phyloP scores from a whole-genome alignment of 2,329 filamentous ascomycete species.

The Aspergillus tubingensis region DNA sequence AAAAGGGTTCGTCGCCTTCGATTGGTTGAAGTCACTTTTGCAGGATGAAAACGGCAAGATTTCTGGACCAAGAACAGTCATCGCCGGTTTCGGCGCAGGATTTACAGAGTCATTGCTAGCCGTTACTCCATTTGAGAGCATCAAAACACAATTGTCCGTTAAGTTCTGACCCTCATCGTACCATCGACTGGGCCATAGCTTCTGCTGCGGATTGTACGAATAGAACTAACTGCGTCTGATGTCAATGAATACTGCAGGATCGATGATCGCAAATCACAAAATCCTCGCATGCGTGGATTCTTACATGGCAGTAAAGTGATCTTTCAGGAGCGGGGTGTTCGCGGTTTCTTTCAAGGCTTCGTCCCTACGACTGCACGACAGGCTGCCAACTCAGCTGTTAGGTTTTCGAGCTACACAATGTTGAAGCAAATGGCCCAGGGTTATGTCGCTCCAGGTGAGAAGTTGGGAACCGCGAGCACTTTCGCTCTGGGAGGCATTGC shows the following conservation, averaged over 20 bases:
- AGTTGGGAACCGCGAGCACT: slow-evolving; percentile 81
- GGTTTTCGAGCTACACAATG: slow-evolving; percentile 88
- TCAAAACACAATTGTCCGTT: slow-evolving; percentile 86
- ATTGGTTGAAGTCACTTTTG: slow-evolving; percentile 84
- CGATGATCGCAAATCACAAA: slow-evolving; percentile 84
- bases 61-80: slow-evolving; percentile 83
- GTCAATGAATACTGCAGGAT: slow-evolving; percentile 59
- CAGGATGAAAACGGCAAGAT: slow-evolving; percentile 84
- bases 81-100: slow-evolving; percentile 91
- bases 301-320: slow-evolving; percentile 87
- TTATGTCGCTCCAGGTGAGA: slow-evolving; percentile 92
- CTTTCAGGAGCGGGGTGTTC: slow-evolving; percentile 79
- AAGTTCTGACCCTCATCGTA: slow-evolving; percentile 7
- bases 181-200: not conserved
- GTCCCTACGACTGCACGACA: slow-evolving; percentile 92
- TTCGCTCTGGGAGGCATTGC: slow-evolving; percentile 89
- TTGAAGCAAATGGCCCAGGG: slow-evolving; percentile 88
- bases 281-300: slow-evolving; percentile 88
- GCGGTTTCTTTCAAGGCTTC: slow-evolving; percentile 96
- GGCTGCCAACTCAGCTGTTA: slow-evolving; percentile 87
- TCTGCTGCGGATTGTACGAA: not conserved
- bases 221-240: slow-evolving; percentile 2
- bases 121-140: slow-evolving; percentile 95
- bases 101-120: slow-evolving; percentile 91
- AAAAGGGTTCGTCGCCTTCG: slow-evolving; percentile 87